Evolutionary conservation across 1,139 yeast genomes (phyloP), one percentile per base, ranked within the genome.

Genomic region (Magnusiomyces magnusii): DNA sequence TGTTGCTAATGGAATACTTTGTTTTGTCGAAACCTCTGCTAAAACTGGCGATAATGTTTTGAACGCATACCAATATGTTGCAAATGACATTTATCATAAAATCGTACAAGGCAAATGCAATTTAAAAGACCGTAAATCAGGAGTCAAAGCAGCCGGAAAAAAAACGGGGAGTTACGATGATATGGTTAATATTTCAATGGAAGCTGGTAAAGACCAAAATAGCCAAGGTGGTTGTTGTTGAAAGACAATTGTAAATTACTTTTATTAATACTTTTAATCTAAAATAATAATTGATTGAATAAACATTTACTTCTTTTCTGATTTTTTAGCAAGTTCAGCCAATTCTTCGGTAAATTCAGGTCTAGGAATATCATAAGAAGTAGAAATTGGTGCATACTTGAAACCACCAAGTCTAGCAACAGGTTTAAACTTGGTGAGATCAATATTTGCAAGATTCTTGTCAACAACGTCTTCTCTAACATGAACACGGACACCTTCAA

Each of bases 21-120:
- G 95, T 28, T 91, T 91, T 71, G 89, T 90, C 69, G 97, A 91
- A 73, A 90, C 97, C 1, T 85, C 93, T 64, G 97, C 97, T 44
- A 86, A 89, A 80, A 84, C 90, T 63, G 90, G 90, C 67, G 86
- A 91, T 59, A 87, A 90, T 66, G 97, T 91, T 39, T 90, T 86
- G 65, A 95, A 90, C 68, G 96, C 96, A 0, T 91, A 90, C 69
- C 78, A 87, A 61, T 91, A 86, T 65, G 87, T 91, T 44, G 96
- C 93, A 10, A 80, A 95, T 72, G 95, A 88, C 57, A 74, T 73
- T 34, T 69, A 73, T 58, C 61, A 65, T 52, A 73, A 73, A 59
- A 73, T 73, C 53, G 65, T 68, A 39, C 63, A 61, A 17, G 75
- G 75, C 44, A 65, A 64, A 57, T 67, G 68, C 55, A 69, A 73